A percentile compares a stretch with the other conserved stretches of the same genome.
These are phyloP conservation scores for Tetracentron sinense DNA, from an alignment of 164 flowering plant genomes.

Conservation along the genomic window DNA sequence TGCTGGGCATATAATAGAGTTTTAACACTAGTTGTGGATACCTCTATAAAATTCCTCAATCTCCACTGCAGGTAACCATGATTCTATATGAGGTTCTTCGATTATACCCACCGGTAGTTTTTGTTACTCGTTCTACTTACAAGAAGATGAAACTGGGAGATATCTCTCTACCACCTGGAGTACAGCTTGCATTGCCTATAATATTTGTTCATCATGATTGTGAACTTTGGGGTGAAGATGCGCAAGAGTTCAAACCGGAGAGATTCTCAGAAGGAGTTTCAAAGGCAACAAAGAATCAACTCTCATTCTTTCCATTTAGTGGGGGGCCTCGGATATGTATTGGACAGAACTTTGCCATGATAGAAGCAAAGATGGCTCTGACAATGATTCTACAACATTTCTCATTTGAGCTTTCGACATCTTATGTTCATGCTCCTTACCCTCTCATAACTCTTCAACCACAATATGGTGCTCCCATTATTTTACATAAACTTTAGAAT, in stretches of 20 bases:
- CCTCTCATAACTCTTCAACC: constrained; percentile 11
- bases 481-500: constrained; percentile 6
- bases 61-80: constrained; percentile 10
- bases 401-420: constrained; percentile 13
- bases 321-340: constrained; percentile 21
- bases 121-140: not conserved
- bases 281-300: constrained; percentile 16
- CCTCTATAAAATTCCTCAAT: not conserved
- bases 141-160: constrained; percentile 11
- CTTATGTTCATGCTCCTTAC: constrained; percentile 17
- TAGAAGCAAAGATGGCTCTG: constrained; percentile 18
- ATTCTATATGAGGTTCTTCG: constrained; percentile 17
- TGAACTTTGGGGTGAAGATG: constrained; percentile 20
- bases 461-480: constrained; percentile 20
- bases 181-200: constrained; percentile 1
- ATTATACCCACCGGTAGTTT: constrained; percentile 5
- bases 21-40: not conserved
- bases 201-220: constrained; percentile 9
- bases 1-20: not conserved
- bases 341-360: constrained; percentile 17
- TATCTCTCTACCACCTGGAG: constrained; percentile 10
- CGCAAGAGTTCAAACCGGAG: constrained; percentile 16
- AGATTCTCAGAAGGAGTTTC: constrained; percentile 14
- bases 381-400: constrained; percentile 13
- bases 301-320: constrained; percentile 17